Base-by-base conservation (phyloP, 768 basidiomycete genomes). In the Myochromella boudieri region DNA sequence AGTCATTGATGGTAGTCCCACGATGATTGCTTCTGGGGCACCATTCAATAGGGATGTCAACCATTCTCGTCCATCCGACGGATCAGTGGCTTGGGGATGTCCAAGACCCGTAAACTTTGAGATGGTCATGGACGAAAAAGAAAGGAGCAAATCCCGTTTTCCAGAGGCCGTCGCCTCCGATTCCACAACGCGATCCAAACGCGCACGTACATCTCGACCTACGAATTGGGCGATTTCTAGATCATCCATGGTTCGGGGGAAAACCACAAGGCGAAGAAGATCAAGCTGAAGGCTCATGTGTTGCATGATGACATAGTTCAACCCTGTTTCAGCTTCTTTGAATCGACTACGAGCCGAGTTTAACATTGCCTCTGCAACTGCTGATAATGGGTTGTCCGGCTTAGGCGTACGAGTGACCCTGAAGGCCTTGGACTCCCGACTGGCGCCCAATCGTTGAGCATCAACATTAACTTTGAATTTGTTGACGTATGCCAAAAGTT, bases 361-460 rank as follows among this genome's bases (percentile, higher is more conserved):
- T 29, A 93, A 64, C 81, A 92, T 88, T 24, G 90, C 87, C 52
- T 87, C 82, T 1, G 91, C 91, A n/a, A 93, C 89, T 10, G 86
- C 81, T 1, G 88, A 89, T 12, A 94, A 69, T 1, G 91, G 84
- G 53, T 91, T 91, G 41, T 84, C 84, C 6, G 87, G 87, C 57
- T 80, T 85, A 4, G 86, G 84, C 4, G 76, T 70, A n/a, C 79
- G 79, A 11, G 82, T 81, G n/a, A 77, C 75, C 18, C 85, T 75
- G 73, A 89, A 94, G 1, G 85, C 82, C 48, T 76, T 77, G 1
- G 91, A 92, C 66, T 91, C 89, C 29, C 82, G 75, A 51, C 81
- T 82, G 2, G 92, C 92, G 1, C 85, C 88, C 52, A 83, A 78
- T 34, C 79, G 75, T 61, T 94, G 91, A 4, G 76, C 70, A 29